A percentile compares a stretch with the other conserved stretches of the same genome.
Evolutionary conservation across 257 asterid species (phyloP).

Genomic region (Fraxinus quadrangulata): DNA sequence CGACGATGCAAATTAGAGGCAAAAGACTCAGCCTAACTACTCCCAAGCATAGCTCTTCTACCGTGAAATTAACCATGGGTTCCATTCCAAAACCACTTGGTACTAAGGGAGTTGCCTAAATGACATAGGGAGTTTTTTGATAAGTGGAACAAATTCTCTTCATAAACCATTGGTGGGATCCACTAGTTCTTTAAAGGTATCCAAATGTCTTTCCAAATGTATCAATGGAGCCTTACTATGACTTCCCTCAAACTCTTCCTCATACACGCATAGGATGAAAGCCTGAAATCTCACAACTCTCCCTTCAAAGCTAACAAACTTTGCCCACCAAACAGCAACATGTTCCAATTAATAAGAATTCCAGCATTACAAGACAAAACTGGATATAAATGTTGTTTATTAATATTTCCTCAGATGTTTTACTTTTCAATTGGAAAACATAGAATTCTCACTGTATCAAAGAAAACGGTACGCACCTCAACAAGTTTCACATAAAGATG

Average conservation of each 20-base stretch:
- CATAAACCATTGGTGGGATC: neutral
- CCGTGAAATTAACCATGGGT: neutral
- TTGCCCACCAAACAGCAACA: conserved; percentile 15
- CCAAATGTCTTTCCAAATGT: conserved; percentile 10
- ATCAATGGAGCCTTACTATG: conserved; percentile 6
- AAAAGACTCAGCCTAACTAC: neutral
- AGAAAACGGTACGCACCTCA: conserved; percentile 60
- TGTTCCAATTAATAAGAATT: conserved; percentile 12
- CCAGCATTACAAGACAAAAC: conserved; percentile 20
- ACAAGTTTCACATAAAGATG: conserved; percentile 75
- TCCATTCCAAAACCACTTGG: neutral
- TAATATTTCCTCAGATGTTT: conserved; percentile 3
- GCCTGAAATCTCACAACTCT: conserved; percentile 16
- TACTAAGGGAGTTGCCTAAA: conserved; percentile 4
- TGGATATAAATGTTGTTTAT: conserved; percentile 12
- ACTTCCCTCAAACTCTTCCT: neutral
- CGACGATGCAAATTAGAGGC: conserved; percentile 3
- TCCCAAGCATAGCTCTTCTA: neutral
- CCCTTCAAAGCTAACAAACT: neutral
- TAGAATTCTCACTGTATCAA: conserved; percentile 25
- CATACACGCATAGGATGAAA: conserved; percentile 14
- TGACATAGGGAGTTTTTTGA: conserved; percentile 3
- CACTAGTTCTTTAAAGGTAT: neutral
- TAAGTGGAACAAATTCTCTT: neutral
- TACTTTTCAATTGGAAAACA: conserved; percentile 19